A percentile compares a stretch with the other conserved stretches of the same genome.
phyloP scores from a whole-genome alignment of 192 early-diverging fungal species.

The Umbelopsis ramanniana region DNA sequence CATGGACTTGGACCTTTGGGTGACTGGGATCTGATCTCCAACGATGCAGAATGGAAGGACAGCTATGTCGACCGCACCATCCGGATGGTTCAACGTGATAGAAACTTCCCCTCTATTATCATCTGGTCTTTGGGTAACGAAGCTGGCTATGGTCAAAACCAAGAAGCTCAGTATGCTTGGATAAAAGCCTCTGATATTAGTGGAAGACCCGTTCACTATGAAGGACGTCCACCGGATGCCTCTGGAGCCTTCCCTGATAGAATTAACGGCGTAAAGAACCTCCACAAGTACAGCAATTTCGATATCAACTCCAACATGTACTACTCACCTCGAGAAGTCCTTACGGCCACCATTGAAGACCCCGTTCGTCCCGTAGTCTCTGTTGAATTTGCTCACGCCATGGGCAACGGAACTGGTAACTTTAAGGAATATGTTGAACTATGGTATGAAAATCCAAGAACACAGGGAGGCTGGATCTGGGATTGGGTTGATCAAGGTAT shows the following conservation, averaged over 20 bases:
- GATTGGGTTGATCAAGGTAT: constrained; percentile 29
- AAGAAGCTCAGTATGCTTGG: constrained; percentile 21
- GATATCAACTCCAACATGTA: constrained; percentile 28
- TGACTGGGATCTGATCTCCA: constrained; percentile 10
- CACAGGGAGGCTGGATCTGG: constrained; percentile 23
- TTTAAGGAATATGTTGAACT: constrained; percentile 13
- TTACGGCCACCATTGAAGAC: constrained; percentile 12
- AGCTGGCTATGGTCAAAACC: constrained; percentile 23
- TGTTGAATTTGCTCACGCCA: constrained; percentile 25
- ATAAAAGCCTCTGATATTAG: constrained; percentile 5
- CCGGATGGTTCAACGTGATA: constrained; percentile 24
- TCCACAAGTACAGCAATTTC: not conserved
- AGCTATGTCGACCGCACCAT: constrained; percentile 17
- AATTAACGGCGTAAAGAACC: not conserved
- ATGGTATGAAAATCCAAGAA: constrained; percentile 16
- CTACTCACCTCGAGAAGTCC: constrained; percentile 17
- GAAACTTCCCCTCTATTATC: constrained; percentile 19
- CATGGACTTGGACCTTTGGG: constrained; percentile 6
- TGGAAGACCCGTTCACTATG: constrained; percentile 22
- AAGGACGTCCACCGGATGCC: constrained; percentile 1
- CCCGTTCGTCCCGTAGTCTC: constrained; percentile 8
- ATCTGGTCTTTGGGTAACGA: constrained; percentile 27
- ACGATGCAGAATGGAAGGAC: constrained; percentile 15
- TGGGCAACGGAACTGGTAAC: constrained; percentile 26
- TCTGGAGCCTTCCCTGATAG: not conserved